A percentile compares a stretch with the other conserved stretches of the same genome.
These are phyloP conservation scores for Yarrowia deformans DNA, from an alignment of 805 yeast genomes.

Conservation along the genomic window DNA sequence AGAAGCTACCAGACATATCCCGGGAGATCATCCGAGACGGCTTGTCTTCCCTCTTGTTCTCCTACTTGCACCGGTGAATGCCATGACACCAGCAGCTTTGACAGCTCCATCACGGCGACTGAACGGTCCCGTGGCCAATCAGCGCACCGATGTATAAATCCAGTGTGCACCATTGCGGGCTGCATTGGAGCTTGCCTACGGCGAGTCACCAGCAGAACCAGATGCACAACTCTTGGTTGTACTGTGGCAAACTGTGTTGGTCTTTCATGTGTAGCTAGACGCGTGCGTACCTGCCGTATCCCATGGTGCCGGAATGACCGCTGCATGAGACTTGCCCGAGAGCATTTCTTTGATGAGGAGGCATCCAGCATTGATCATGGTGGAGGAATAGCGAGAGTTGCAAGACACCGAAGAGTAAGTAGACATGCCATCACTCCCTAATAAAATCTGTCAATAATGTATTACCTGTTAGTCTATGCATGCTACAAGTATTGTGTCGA, in stretches of 20 bases:
- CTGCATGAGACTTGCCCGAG: constrained; percentile 16
- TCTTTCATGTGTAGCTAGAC: background rate
- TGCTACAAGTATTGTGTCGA: no score
- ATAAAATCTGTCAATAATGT: background rate
- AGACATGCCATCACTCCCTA: constrained; percentile 19
- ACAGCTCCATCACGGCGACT: background rate
- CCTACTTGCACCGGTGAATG: constrained; percentile 10
- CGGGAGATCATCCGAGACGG: background rate
- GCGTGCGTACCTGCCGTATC: constrained; percentile 9
- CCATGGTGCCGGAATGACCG: constrained; percentile 29
- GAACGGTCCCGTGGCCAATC: background rate
- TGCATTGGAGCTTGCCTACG: constrained; percentile 1
- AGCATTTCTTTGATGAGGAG: constrained; percentile 20
- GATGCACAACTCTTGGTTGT: background rate
- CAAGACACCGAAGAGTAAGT: constrained; percentile 9
- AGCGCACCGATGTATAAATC: background rate
- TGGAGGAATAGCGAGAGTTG: background rate
- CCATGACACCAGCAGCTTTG: background rate
- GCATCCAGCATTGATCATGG: background rate
- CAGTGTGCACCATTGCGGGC: constrained; percentile 5
- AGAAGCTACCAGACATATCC: background rate
- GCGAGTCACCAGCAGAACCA: background rate
- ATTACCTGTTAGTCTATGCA: background rate
- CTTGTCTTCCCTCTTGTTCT: background rate
- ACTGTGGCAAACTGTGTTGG: constrained; percentile 14